Evolutionary conservation across 192 early-diverging fungal genomes (phyloP).

Genomic region (Podila clonocystis): DNA sequence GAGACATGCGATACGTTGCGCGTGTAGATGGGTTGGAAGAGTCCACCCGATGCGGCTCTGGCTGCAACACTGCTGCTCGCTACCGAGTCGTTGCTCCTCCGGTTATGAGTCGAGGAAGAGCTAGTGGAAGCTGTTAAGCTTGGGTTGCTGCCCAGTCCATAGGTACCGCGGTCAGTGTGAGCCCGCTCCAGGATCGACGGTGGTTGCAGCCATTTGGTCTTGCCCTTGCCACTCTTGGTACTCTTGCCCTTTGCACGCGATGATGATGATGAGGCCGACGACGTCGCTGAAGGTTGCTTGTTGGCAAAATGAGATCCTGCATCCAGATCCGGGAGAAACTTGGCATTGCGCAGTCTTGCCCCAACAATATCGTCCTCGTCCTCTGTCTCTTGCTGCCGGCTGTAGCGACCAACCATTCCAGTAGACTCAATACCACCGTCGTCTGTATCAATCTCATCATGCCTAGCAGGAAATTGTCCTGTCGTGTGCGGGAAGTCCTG

Average conservation of each 20-base stretch:
- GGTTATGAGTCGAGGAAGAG: neutral
- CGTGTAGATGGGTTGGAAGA: conserved; percentile 22
- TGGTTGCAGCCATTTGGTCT: conserved; percentile 10
- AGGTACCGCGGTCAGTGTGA: conserved; percentile 21
- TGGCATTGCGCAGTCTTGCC: neutral
- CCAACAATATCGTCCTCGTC: conserved; percentile 18
- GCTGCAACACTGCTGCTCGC: conserved; percentile 11
- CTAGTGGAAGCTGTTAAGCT: neutral
- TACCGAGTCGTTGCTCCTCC: conserved; percentile 11
- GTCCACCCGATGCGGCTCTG: conserved; percentile 14
- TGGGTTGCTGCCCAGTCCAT: conserved; percentile 14
- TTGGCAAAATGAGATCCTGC: neutral
- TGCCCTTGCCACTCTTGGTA: conserved; percentile 3
- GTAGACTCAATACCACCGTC: conserved; percentile 30
- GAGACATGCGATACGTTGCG: conserved; percentile 24
- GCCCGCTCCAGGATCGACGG: conserved; percentile 17
- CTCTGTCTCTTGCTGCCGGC: conserved; percentile 15
- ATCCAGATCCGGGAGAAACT: neutral
- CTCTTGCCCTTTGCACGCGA: conserved; percentile 17
- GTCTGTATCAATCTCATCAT: conserved; percentile 21
- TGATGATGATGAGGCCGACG: neutral
- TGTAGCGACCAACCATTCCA: conserved; percentile 44
- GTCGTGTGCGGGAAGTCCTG: conserved; percentile 11
- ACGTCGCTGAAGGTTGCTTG: neutral
- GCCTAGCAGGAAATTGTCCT: neutral